Conservation (phyloP, 169 alveolate genomes). For the Miamiensis avidus region DNA sequence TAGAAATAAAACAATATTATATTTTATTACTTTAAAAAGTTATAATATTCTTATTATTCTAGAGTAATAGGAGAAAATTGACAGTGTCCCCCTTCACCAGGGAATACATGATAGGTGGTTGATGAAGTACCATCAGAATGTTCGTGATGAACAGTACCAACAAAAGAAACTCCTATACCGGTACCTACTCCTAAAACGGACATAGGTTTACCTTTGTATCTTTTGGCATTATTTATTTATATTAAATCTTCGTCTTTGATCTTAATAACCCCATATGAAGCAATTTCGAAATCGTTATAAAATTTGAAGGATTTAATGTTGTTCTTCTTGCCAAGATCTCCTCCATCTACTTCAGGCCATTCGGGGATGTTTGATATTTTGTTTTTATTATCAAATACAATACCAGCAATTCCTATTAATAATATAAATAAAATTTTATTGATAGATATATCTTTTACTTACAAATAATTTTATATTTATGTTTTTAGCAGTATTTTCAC, state of each 20-base stretch:
- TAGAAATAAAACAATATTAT: neutral
- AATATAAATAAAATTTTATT: too few relatives aligned
- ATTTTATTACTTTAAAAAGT: slow-evolving; percentile 5
- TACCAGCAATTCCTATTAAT: neutral
- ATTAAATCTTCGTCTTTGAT: slow-evolving; percentile 1
- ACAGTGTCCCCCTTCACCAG: slow-evolving; percentile 33
- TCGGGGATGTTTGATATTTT: neutral
- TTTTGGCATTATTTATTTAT: slow-evolving; percentile 1
- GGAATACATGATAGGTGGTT: slow-evolving; percentile 14
- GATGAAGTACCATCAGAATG: neutral
- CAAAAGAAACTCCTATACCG: slow-evolving; percentile 16
- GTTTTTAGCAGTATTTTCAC: too few relatives aligned
- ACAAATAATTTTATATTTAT: too few relatives aligned
- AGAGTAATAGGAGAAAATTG: slow-evolving; percentile 10
- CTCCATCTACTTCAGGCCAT: neutral
- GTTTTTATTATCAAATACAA: neutral
- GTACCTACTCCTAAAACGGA: slow-evolving; percentile 25
- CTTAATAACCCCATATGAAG: slow-evolving; percentile 11
- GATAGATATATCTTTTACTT: too few relatives aligned
- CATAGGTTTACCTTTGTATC: neutral
- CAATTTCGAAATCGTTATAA: slow-evolving; percentile 26
- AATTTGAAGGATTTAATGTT: slow-evolving; percentile 14
- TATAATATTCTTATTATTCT: slow-evolving; percentile 3
- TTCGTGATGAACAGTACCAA: slow-evolving; percentile 1
- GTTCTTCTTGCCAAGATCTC: slow-evolving; percentile 6